Conservation (phyloP, 345 rosid species). For the Pelargonium nanum region DNA sequence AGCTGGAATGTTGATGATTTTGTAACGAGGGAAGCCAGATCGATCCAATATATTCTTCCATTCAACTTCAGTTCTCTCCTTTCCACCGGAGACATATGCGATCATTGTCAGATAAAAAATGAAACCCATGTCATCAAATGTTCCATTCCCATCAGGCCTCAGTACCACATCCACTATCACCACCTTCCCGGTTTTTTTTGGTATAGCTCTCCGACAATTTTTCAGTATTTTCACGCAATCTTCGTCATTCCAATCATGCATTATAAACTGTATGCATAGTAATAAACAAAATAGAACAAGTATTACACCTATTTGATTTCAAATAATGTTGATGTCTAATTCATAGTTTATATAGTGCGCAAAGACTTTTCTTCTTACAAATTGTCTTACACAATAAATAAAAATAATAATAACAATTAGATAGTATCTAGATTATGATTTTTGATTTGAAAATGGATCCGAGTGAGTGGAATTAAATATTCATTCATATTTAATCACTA, state of each 20-base stretch:
- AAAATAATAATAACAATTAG: too few species aligned
- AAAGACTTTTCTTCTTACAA: too few species aligned
- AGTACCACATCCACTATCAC: background rate
- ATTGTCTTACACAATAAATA: too few species aligned
- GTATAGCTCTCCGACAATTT: slow-evolving; percentile 8
- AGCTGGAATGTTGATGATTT: background rate
- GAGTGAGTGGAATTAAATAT: too few species aligned
- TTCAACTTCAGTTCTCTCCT: background rate
- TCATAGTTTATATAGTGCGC: too few species aligned
- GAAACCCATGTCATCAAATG: background rate
- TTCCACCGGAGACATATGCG: background rate
- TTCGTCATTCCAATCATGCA: slow-evolving; percentile 17
- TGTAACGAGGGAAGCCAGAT: background rate
- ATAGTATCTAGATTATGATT: too few species aligned
- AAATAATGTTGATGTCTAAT: too few species aligned
- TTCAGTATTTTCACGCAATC: slow-evolving; percentile 10
- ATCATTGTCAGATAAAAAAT: background rate
- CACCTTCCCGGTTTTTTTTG: slow-evolving; percentile 9
- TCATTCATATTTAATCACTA: too few species aligned
- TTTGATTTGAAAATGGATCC: too few species aligned
- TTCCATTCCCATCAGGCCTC: background rate
- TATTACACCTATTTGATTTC: too few species aligned
- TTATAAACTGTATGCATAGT: too few species aligned
- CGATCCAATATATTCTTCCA: background rate
- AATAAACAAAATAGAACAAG: too few species aligned